Evolutionary conservation across 2,329 filamentous ascomycete genomes (phyloP).

Genomic region (Dendryphion nanum): DNA sequence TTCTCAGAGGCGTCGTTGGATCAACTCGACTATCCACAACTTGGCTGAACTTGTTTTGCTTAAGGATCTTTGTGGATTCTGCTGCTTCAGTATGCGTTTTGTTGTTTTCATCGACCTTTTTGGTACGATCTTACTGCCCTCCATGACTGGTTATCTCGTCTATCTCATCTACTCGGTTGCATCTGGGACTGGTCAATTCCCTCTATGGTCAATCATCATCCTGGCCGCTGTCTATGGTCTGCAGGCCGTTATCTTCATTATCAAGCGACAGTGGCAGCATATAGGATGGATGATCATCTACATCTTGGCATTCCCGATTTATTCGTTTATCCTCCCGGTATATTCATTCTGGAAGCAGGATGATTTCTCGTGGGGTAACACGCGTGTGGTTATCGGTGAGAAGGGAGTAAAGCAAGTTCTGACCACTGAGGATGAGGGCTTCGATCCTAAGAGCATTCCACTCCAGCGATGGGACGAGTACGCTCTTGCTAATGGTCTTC

Average conservation of each 20-base stretch:
- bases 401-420: constrained; percentile 88
- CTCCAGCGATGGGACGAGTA: constrained; percentile 98
- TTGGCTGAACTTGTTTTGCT: constrained; percentile 85
- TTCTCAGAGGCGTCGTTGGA: constrained; percentile 98
- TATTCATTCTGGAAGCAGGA: constrained; percentile 99
- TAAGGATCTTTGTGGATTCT: constrained; percentile 96
- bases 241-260: constrained; percentile 91
- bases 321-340: constrained; percentile 83
- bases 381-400: constrained; percentile 93
- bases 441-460: constrained; percentile 89
- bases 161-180: constrained; percentile 84
- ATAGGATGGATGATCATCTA: constrained; percentile 99
- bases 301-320: constrained; percentile 90
- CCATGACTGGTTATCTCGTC: constrained; percentile 80
- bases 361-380: constrained; percentile 98
- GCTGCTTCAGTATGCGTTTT: constrained; percentile 97
- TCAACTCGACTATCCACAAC: constrained; percentile 98
- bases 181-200: constrained; percentile 70
- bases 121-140: constrained; percentile 87
- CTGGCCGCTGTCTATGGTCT: constrained; percentile 91
- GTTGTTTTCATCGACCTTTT: constrained; percentile 92
- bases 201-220: constrained; percentile 83
- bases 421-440: constrained; percentile 75
- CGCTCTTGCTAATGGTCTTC: constrained; percentile 79
- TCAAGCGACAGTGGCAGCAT: constrained; percentile 97